Evolutionary conservation across 306 rosid genomes (phyloP), one percentile per base, ranked within the genome.

Genomic region (Bauhinia variegata): DNA sequence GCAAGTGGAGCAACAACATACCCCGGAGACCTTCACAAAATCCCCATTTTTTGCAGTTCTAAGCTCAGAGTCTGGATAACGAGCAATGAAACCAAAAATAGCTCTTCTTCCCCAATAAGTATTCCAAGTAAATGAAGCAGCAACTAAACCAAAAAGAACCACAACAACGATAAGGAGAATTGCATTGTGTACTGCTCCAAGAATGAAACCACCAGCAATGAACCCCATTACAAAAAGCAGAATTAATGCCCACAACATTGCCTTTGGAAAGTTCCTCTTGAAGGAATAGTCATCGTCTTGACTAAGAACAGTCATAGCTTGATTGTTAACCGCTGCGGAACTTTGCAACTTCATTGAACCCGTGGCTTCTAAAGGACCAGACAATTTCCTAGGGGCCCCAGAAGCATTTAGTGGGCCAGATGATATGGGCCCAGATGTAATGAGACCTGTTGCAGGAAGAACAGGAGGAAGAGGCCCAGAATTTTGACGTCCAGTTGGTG

Each of bases 201-300:
- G 90, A 78, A 93, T 93, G 80, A 93, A 93, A 76, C 97, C 96
- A 60, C 99, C 99, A 67, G 99, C 97, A 63, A 93, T 93, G 84
- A 93, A 90, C 65, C 99, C 97, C 97, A 93, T 93, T 73, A 88
- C 88, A 68, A 93, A 93, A 44, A 90, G 87, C 80, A 93, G 87
- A 83, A 90, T 66, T 79, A 93, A 86, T 58, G 85, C 85, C 99
- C 99, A 93, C 44, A 90, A 71, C 60, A 93, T 74, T 18, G 91
- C 79, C 84, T 83, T 93, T 10, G 99, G 95, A 68, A 93, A 86
- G 65, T 90, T 93, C 81, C 80, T 86, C 75, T 82, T 85, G 75
- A 93, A 93, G 62, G 97, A 90, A 70, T 81, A 93, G 38, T 85
- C 88, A 68, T 83, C 90, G 71, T 83, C 96, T 77, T 84, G 86